Conservation (phyloP, 2,329 filamentous ascomycete species). For the Cladosporium sp. region DNA sequence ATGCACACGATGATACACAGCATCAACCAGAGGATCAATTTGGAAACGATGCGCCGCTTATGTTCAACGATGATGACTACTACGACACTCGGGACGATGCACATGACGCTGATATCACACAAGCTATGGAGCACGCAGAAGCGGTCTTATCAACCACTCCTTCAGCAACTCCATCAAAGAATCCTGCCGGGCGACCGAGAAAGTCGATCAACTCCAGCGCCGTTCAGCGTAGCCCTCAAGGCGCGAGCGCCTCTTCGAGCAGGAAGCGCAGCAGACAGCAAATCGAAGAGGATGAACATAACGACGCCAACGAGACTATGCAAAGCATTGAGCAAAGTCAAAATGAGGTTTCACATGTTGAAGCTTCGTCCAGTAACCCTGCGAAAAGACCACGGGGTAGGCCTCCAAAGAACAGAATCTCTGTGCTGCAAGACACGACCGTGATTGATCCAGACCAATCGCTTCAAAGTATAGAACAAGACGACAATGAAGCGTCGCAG, state of each 20-base stretch:
- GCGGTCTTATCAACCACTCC: not conserved
- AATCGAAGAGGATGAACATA: not conserved
- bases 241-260: not conserved
- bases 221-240: not conserved
- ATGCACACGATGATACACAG: not conserved
- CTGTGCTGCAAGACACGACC: constrained; percentile 13
- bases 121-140: not conserved
- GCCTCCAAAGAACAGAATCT: not conserved
- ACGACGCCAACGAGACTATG: constrained; percentile 3
- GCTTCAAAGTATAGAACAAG: constrained; percentile 4
- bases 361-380: not conserved
- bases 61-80: constrained; percentile 14
- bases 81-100: not conserved
- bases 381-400: not conserved
- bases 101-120: constrained; percentile 1
- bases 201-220: not conserved
- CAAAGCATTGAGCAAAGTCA: constrained; percentile 10
- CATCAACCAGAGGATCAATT: constrained; percentile 1
- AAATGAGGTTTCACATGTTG: not conserved
- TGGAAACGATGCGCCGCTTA: constrained; percentile 12
- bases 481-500: constrained; percentile 5
- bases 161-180: not conserved
- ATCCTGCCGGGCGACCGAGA: not conserved
- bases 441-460: not conserved
- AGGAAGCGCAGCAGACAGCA: constrained; percentile 2